These are phyloP conservation scores for Venustampulla echinocandica DNA, from an alignment of 495 filamentous ascomycete genomes.

Conservation along the genomic window DNA sequence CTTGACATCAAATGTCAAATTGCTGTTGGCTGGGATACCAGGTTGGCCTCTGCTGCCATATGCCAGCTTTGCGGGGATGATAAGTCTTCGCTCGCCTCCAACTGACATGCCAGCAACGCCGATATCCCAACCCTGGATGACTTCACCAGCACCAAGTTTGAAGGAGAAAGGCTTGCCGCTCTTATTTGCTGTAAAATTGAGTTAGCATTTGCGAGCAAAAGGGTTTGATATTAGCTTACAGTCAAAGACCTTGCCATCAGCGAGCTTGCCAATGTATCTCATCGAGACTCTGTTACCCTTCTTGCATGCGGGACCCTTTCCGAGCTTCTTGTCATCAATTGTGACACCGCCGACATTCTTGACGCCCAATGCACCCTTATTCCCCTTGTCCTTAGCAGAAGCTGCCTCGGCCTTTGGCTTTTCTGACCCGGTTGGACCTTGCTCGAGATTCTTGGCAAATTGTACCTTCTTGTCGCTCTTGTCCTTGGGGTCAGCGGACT, in stretches of 20 bases:
- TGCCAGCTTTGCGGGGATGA: slow-evolving; percentile 71
- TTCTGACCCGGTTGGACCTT: slow-evolving; percentile 72
- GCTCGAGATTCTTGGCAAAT: slow-evolving; percentile 97
- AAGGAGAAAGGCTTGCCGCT: slow-evolving; percentile 94
- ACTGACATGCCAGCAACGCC: slow-evolving; percentile 85
- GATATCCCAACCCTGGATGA: slow-evolving; percentile 98
- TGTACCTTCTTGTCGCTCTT: slow-evolving; percentile 92
- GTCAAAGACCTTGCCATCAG: slow-evolving; percentile 89
- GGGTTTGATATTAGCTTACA: slow-evolving; percentile 42
- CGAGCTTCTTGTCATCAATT: slow-evolving; percentile 90
- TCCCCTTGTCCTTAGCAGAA: slow-evolving; percentile 42
- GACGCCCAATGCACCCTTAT: slow-evolving; percentile 47
- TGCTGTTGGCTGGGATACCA: slow-evolving; percentile 84
- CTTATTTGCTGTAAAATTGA: slow-evolving; percentile 64
- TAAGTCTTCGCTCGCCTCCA: slow-evolving; percentile 87
- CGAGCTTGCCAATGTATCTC: slow-evolving; percentile 95
- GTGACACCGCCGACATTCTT: slow-evolving; percentile 77
- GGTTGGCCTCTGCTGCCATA: slow-evolving; percentile 75
- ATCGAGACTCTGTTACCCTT: slow-evolving; percentile 78
- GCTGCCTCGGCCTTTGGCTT: slow-evolving; percentile 78
- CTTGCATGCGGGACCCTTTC: slow-evolving; percentile 73
- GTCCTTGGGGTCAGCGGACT: slow-evolving; percentile 30
- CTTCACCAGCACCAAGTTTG: slow-evolving; percentile 85
- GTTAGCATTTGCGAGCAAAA: slow-evolving; percentile 26
- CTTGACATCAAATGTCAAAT: slow-evolving; percentile 90